Conservation (phyloP, 1,284 basidiomycete species). For the Rhodotorula sp. region DNA sequence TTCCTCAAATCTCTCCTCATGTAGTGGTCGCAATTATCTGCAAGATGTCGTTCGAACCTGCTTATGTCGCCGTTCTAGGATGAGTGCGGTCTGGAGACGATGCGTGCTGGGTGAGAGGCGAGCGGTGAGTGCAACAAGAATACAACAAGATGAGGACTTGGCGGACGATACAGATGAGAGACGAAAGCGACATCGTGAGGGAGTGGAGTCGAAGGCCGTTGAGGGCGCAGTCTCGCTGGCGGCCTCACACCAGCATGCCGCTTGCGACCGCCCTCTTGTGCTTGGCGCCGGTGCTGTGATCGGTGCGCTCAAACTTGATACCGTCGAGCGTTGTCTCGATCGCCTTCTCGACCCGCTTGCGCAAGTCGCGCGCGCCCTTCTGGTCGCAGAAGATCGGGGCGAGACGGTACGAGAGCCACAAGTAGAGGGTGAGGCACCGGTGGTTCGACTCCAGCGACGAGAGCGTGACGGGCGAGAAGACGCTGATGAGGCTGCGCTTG, state of each 20-base stretch:
- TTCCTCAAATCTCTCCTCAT: not conserved
- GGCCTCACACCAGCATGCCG: no score
- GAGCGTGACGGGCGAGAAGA: constrained; percentile 23
- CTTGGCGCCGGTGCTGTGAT: constrained; percentile 16
- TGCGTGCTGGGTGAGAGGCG: not conserved
- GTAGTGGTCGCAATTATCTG: not conserved
- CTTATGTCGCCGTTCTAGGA: no score
- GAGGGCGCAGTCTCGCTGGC: no score
- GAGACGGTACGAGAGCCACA: constrained; percentile 82
- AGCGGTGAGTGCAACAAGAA: not conserved
- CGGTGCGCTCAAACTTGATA: constrained; percentile 45
- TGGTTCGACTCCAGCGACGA: constrained; percentile 73
- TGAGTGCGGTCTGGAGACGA: not conserved
- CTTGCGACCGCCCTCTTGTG: constrained; percentile 23
- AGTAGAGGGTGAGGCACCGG: constrained; percentile 74
- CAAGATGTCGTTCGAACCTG: not conserved
- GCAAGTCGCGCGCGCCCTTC: constrained; percentile 51
- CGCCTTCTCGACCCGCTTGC: constrained; percentile 34
- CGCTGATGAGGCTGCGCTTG: not conserved
- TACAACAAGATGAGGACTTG: not conserved
- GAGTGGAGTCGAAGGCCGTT: not conserved
- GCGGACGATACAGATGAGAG: not conserved
- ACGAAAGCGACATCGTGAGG: no score
- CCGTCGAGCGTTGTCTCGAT: constrained; percentile 47
- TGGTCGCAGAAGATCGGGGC: constrained; percentile 68